phyloP scores from a whole-genome alignment of 148 eudicot species.

The Fallopia convolvulus region DNA sequence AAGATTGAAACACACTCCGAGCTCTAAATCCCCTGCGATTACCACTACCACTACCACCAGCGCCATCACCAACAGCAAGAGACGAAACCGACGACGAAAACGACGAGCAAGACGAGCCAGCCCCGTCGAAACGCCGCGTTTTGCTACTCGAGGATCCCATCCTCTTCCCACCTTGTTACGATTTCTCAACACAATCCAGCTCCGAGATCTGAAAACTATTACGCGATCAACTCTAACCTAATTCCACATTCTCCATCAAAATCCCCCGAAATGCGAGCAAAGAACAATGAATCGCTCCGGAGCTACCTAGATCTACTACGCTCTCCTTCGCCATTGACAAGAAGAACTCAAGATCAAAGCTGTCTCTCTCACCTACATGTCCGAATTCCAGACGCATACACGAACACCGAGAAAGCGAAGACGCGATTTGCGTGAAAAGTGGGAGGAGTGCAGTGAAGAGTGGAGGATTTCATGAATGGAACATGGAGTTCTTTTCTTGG shows the following conservation, averaged over 20 bases:
- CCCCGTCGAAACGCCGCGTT: slow-evolving; percentile 28
- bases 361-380: neutral
- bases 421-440: slow-evolving; percentile 18
- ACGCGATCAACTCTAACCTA: neutral
- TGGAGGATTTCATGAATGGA: slow-evolving; percentile 27
- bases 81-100: slow-evolving; percentile 22
- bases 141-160: slow-evolving; percentile 77
- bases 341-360: neutral
- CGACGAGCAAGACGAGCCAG: slow-evolving; percentile 22
- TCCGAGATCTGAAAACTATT: neutral
- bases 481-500: slow-evolving; percentile 30
- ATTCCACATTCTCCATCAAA: slow-evolving; percentile 3
- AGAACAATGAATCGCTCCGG: neutral
- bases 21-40: slow-evolving; percentile 24
- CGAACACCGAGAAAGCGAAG: neutral
- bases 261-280: slow-evolving; percentile 8
- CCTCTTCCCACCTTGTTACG: neutral
- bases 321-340: slow-evolving; percentile 1
- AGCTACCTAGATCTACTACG: slow-evolving; percentile 2
- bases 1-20: slow-evolving; percentile 33
- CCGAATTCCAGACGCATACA: neutral
- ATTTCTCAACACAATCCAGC: slow-evolving; percentile 6
- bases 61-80: slow-evolving; percentile 12
- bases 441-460: slow-evolving; percentile 20
- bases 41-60: slow-evolving; percentile 4